Evolutionary conservation across 1,284 basidiomycete species (phyloP), one percentile per base, ranked within the genome.

Genomic region (Trametes sp.): DNA sequence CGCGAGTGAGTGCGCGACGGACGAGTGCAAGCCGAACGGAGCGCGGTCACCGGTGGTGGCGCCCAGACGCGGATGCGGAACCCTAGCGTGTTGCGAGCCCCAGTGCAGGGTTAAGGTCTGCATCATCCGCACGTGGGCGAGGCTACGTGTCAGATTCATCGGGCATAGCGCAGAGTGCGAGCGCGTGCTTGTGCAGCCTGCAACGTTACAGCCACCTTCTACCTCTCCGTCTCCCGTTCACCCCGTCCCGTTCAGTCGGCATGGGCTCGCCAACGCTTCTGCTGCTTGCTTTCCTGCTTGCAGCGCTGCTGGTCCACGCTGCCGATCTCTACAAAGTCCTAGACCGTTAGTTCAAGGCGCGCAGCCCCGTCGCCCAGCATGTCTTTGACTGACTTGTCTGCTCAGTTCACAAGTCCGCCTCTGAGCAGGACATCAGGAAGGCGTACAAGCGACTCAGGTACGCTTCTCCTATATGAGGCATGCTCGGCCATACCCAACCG

Each of bases 401-500:
- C 24, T 19, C 66, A 95, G 93, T 98, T 51, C 84, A 87, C 69
- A 87, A 81, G 68, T 88, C 88, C 49, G 94, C 95, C 24, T 89
- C 88, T 33, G 94, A 96, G 38, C 86, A 87, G 70, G 94, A 97
- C 68, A 94, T 98, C 75, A 88, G 92, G 77, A 89, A 92, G 69
- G 94, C 95, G 1, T 98, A 98, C 81, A 92, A 96, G 78, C 90
- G 88, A 74, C 81, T 97, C 51, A 96, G 94, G 77, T 91, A 89
- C 90, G 78, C 94, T 28, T 11, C 11, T 42, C 28, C 19, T 2
- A 6, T n/a, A 4, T 13, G 11, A 14, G 13, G 3, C 33, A 16
- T 55, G 19, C 8, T 7, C 24, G 16, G 24, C 24, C 5, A 24
- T 13, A 23, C 33, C 33, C 4, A 64, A 24, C 21, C 23, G 13